Conservation (phyloP, 2,329 filamentous ascomycete species). For the Arachnomyces sp. region DNA sequence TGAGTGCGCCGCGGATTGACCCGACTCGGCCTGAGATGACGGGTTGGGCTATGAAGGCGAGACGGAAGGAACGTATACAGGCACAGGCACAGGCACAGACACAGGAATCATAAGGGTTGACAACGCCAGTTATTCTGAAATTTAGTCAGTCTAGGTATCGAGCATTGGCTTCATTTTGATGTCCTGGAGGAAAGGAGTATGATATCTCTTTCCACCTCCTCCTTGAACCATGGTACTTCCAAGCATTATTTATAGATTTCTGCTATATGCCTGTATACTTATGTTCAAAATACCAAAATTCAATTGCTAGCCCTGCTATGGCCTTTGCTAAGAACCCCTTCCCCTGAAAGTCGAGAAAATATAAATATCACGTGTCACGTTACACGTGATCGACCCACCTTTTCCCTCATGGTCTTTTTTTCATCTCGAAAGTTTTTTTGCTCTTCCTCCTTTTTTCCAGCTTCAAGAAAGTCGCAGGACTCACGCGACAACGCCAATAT, state of each 20-base stretch:
- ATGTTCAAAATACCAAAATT: no score
- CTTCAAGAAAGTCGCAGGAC: slow-evolving; percentile 22
- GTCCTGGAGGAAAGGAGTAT: neutral
- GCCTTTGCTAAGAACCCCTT: no score
- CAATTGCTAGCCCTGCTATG: no score
- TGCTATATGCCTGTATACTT: no score
- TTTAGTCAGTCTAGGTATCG: no score
- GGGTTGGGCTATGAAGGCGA: slow-evolving; percentile 39
- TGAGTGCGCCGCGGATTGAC: slow-evolving; percentile 49
- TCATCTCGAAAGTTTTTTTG: neutral
- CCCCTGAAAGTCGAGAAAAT: no score
- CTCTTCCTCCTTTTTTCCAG: slow-evolving; percentile 3
- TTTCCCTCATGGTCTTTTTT: neutral
- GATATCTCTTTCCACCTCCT: no score
- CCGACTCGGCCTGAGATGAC: slow-evolving; percentile 36
- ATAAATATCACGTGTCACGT: no score
- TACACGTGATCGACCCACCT: neutral
- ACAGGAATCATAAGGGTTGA: slow-evolving; percentile 14
- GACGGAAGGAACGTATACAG: slow-evolving; percentile 28
- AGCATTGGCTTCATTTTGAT: neutral
- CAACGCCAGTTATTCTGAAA: neutral
- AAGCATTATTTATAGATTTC: no score
- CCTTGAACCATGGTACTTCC: no score
- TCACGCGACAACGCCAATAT: slow-evolving; percentile 14
- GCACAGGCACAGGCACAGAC: slow-evolving; percentile 15